Base-by-base conservation (phyloP, 805 yeast species). In the Kazachstania psychrophila region DNA sequence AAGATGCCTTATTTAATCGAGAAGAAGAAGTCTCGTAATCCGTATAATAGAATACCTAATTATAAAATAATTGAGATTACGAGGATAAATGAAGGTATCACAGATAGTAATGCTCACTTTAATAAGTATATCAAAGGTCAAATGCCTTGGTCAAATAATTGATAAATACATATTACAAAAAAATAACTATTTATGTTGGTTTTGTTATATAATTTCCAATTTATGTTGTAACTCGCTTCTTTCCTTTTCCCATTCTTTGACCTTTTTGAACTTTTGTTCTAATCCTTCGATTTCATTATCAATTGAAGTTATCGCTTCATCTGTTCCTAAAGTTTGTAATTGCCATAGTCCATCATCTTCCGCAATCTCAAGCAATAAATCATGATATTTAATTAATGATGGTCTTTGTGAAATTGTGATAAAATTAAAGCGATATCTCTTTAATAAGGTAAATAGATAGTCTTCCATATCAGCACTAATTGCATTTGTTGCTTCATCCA, bases 401-500 rank as follows among this genome's bases (percentile, higher is more conserved):
- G 94, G 89, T 33, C 96, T 72, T 56, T 87, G 95, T 19, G 85
- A 73, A 41, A 87, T 72, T 2, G 95, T 85, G 38, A 87, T 74
- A 45, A 83, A 74, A 1, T 94, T 81, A 56, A 85, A 80, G 30
- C 75, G 71, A 50, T 77, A 77, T 38, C 63, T 66, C 50, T 76
- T 81, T 59, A 87, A 68, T 44, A 79, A 57, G 52, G 84, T 94
- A 60, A 86, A 87, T 36, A 87, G 65, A 40, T 77, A 74, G 45
- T 88, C 96, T 58, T 87, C 96, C 58, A 82, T 84, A 58, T 87
- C 96, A 31, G 79, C 79, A 36, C 86, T 75, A 10, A 87, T 87
- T 1, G 96, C 96, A 54, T 86, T 84, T 4, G 96, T 87, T n/a
- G 94, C 83, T 61, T 87, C 96, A 60, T 87, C 96, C 43, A 87